phyloP scores from a whole-genome alignment of 805 yeast genomes.

The Priceomyces carsonii region DNA sequence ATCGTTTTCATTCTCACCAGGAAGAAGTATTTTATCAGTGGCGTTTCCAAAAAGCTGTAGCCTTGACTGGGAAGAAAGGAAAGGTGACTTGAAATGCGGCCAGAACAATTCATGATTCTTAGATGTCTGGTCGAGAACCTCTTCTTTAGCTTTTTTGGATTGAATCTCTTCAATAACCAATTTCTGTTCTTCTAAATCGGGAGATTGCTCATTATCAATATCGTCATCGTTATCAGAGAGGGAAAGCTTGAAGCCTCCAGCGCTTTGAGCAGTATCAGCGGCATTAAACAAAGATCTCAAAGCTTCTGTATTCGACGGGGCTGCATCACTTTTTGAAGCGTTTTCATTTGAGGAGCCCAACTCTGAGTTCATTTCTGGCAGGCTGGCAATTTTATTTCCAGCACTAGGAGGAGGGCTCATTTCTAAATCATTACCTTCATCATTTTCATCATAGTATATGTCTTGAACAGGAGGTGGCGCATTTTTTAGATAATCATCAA shows the following conservation, averaged over 20 bases:
- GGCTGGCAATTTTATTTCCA: no score
- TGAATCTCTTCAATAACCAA: conserved; percentile 31
- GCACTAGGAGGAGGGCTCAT: no score
- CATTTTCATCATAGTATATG: conserved; percentile 38
- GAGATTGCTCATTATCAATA: conserved; percentile 37
- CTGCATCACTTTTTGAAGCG: no score
- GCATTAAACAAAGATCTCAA: conserved; percentile 62
- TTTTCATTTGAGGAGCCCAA: no score
- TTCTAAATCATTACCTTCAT: conserved; percentile 44
- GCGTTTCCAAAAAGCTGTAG: conserved; percentile 53
- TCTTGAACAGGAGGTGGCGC: conserved; percentile 27
- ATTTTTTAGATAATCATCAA: conserved; percentile 23
- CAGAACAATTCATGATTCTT: conserved; percentile 63
- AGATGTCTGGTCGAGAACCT: conserved; percentile 1
- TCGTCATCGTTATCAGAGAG: conserved; percentile 47
- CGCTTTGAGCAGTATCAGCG: conserved; percentile 1
- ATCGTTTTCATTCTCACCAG: conserved; percentile 37
- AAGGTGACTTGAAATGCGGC: conserved; percentile 83
- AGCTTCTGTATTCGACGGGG: conserved; percentile 46
- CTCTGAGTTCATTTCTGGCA: no score
- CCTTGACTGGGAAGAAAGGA: conserved; percentile 82
- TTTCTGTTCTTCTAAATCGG: conserved; percentile 20
- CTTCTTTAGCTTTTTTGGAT: conserved; percentile 25
- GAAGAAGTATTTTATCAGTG: conserved; percentile 30
- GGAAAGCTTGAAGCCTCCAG: conserved; percentile 40